A percentile compares a stretch with the other conserved stretches of the same genome.
Evolutionary conservation across 2,329 filamentous ascomycete species (phyloP).

Genomic region (Malbranchea cinnamomea): DNA sequence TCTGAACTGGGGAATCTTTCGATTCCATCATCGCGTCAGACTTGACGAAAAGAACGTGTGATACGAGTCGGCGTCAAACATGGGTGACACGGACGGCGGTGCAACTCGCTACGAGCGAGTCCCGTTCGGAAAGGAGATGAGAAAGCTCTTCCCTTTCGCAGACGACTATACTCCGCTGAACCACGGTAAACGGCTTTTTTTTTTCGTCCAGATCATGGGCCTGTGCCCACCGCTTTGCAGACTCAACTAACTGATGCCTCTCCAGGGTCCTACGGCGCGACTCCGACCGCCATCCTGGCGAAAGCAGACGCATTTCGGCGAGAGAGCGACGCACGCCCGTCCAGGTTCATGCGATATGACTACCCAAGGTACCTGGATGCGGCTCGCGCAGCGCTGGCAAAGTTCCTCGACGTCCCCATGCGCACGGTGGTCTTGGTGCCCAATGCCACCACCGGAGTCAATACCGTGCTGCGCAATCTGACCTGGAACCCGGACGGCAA

Average conservation of each 20-base stretch:
- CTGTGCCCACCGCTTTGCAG: constrained; percentile 1
- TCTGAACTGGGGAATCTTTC: too few species aligned
- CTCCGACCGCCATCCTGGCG: constrained; percentile 41
- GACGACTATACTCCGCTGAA: constrained; percentile 54
- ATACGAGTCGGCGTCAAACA: too few species aligned
- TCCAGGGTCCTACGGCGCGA: constrained; percentile 31
- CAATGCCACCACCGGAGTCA: constrained; percentile 54
- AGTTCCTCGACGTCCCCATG: constrained; percentile 47
- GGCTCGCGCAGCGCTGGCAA: constrained; percentile 46
- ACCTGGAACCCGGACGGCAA: constrained; percentile 45
- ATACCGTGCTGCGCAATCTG: constrained; percentile 61
- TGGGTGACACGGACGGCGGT: too few species aligned
- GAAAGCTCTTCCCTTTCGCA: constrained; percentile 49
- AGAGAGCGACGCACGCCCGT: constrained; percentile 48
- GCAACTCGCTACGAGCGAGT: constrained; percentile 7
- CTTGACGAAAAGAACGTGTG: too few species aligned
- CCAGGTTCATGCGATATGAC: constrained; percentile 56
- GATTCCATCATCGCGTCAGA: too few species aligned
- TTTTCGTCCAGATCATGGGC: too few species aligned
- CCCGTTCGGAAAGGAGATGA: constrained; percentile 35
- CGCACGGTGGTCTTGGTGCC: constrained; percentile 55
- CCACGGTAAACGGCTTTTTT: constrained; percentile 47
- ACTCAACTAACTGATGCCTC: constrained; percentile 2
- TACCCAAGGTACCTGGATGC: constrained; percentile 47
- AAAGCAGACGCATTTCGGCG: constrained; percentile 43